Conservation (phyloP, 2,329 filamentous ascomycete species). For the Epichloe hybrida region DNA sequence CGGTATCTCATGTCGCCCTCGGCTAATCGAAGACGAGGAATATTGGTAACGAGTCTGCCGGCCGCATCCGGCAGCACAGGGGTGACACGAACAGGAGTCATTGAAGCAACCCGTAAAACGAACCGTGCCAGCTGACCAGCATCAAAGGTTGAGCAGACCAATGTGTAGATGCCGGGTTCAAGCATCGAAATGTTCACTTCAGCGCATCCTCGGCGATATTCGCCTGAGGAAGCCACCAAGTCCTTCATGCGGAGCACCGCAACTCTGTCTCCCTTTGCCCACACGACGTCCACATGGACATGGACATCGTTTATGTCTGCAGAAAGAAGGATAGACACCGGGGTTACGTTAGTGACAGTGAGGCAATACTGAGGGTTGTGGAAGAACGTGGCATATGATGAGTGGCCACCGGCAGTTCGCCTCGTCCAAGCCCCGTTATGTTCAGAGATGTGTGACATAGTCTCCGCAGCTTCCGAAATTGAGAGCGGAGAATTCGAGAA, state of each 20-base stretch:
- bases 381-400: slow-evolving; percentile 62
- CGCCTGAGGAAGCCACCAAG: slow-evolving; percentile 70
- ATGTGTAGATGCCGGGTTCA: slow-evolving; percentile 64
- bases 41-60: slow-evolving; percentile 51
- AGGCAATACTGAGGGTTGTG: slow-evolving; percentile 79
- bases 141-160: slow-evolving; percentile 86
- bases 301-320: slow-evolving; percentile 53
- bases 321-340: slow-evolving; percentile 62
- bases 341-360: slow-evolving; percentile 38
- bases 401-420: slow-evolving; percentile 73
- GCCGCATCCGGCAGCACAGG: slow-evolving; percentile 60
- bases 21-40: slow-evolving; percentile 42
- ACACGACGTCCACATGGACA: slow-evolving; percentile 74
- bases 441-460: slow-evolving; percentile 45
- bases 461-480: slow-evolving; percentile 47
- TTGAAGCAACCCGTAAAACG: slow-evolving; percentile 59
- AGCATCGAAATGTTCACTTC: slow-evolving; percentile 49
- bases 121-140: slow-evolving; percentile 64
- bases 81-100: slow-evolving; percentile 38
- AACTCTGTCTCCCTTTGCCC: slow-evolving; percentile 60
- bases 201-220: slow-evolving; percentile 72
- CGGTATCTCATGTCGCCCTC: slow-evolving; percentile 26
- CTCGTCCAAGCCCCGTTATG: slow-evolving; percentile 58
- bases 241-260: slow-evolving; percentile 59
- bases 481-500: slow-evolving; percentile 55